A percentile compares a stretch with the other conserved stretches of the same genome.
Evolutionary conservation across 2,329 filamentous ascomycete species (phyloP).

Genomic region (Akanthomyces lecanii): DNA sequence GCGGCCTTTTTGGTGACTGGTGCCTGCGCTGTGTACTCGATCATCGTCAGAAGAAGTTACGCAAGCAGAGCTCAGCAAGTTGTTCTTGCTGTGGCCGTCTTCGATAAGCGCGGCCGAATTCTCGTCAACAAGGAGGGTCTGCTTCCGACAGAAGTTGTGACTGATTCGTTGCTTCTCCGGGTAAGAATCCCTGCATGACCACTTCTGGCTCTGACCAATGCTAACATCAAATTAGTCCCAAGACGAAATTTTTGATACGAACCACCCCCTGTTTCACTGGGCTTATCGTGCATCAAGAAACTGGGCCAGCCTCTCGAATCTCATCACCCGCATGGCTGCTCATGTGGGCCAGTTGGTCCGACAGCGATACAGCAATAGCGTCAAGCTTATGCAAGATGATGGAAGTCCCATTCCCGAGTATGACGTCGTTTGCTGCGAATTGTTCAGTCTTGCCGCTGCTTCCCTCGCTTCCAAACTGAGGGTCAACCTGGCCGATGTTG

Average conservation of each 20-base stretch:
- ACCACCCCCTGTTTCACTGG: conserved; percentile 82
- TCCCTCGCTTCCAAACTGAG: conserved; percentile 67
- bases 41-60: conserved; percentile 48
- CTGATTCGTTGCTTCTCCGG: conserved; percentile 67
- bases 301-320: conserved; percentile 64
- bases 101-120: conserved; percentile 62
- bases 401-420: conserved; percentile 63
- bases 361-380: conserved; percentile 31
- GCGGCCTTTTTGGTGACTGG: conserved; percentile 58
- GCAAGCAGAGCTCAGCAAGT: conserved; percentile 60
- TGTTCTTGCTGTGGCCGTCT: conserved; percentile 57
- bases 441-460: conserved; percentile 76
- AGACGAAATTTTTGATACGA: conserved; percentile 69
- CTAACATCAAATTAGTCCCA: conserved; percentile 32
- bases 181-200: conserved; percentile 31
- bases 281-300: conserved; percentile 76
- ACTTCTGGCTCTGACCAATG: not conserved
- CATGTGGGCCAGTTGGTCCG: conserved; percentile 57
- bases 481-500: conserved; percentile 58
- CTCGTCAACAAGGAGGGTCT: conserved; percentile 67
- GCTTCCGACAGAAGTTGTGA: conserved; percentile 71
- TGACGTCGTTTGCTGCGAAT: conserved; percentile 71
- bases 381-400: conserved; percentile 49
- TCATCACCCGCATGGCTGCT: conserved; percentile 67
- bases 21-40: conserved; percentile 49